phyloP scores from a whole-genome alignment of 495 filamentous ascomycete species.

The Articulospora tetracladia region DNA sequence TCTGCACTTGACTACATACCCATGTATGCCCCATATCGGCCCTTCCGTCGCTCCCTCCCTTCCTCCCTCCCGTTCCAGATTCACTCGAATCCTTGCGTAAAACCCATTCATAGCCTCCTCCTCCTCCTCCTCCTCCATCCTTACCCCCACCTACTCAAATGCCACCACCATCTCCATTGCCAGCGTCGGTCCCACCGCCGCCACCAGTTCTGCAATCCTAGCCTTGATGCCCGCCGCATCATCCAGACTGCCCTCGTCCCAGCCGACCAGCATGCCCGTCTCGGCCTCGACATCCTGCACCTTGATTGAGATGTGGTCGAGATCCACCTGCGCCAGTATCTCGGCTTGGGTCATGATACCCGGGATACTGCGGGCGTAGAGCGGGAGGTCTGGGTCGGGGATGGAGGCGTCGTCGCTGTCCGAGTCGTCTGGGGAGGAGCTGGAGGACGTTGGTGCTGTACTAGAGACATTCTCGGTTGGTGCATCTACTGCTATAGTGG shows the following conservation, averaged over 20 bases:
- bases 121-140: background rate
- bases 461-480: background rate
- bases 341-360: slow-evolving; percentile 66
- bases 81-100: background rate
- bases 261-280: slow-evolving; percentile 56
- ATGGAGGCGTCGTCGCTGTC: slow-evolving; percentile 26
- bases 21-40: no score
- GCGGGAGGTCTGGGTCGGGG: slow-evolving; percentile 39
- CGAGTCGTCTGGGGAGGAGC: background rate
- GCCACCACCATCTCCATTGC: slow-evolving; percentile 45
- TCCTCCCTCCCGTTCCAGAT: no score
- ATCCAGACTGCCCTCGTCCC: slow-evolving; percentile 55
- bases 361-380: slow-evolving; percentile 71
- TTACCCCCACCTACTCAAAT: background rate
- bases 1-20: no score
- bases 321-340: slow-evolving; percentile 51
- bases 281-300: slow-evolving; percentile 26
- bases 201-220: slow-evolving; percentile 70
- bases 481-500: background rate
- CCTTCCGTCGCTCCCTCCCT: no score
- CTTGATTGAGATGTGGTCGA: slow-evolving; percentile 49
- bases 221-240: slow-evolving; percentile 56
- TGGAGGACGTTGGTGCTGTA: background rate
- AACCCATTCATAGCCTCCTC: background rate
- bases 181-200: slow-evolving; percentile 67